A percentile compares a stretch with the other conserved stretches of the same genome.
These are phyloP conservation scores for Plasmodium vivax DNA, from an alignment of 169 alveolate species.

Conservation along the genomic window DNA sequence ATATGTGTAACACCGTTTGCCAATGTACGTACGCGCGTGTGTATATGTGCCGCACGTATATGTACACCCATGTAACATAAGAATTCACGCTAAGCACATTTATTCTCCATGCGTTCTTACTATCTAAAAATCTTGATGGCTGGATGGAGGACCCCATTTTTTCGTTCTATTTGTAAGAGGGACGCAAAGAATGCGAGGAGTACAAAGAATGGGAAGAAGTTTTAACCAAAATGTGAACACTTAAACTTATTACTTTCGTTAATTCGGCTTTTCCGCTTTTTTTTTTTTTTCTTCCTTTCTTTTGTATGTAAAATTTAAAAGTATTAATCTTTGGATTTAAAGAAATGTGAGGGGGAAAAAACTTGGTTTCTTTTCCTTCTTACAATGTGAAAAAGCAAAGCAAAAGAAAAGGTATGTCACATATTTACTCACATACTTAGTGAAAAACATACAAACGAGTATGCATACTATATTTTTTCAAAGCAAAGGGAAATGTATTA, in stretches of 20 bases:
- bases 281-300: not conserved
- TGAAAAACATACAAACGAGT: not conserved
- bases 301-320: not conserved
- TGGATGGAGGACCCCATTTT: conserved; percentile 73
- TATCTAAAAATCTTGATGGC: conserved; percentile 75
- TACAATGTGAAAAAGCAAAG: not conserved
- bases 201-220: not conserved
- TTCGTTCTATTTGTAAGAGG: conserved; percentile 1
- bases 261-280: not conserved
- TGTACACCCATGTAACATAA: not conserved
- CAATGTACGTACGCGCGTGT: not conserved
- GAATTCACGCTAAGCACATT: not conserved
- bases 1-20: not conserved
- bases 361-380: not conserved
- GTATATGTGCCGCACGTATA: not conserved
- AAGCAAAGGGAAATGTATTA: not conserved
- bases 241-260: not conserved
- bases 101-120: conserved; percentile 29
- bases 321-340: not conserved
- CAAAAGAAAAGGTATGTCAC: not conserved
- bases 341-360: not conserved
- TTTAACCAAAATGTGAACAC: not conserved
- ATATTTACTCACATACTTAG: not conserved
- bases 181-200: not conserved
- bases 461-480: not conserved